Evolutionary conservation across 768 basidiomycete species (phyloP), one percentile per base, ranked within the genome.

Genomic region (Boletus reticulatus): DNA sequence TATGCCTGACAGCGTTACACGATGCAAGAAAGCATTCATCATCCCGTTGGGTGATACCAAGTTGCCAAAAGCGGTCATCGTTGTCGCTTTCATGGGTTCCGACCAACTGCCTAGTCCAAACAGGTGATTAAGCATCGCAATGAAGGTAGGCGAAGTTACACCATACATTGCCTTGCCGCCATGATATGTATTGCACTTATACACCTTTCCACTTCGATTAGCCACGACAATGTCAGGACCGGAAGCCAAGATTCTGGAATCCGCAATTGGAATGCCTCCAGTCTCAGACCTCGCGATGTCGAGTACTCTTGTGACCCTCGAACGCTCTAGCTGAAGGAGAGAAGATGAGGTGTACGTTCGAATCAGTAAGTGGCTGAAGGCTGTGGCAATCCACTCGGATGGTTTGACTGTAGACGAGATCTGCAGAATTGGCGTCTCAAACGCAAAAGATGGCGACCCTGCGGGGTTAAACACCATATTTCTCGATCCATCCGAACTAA

Each of bases 361-460:
- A 42, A 83, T 67, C 22, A 77, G 48, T 13, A 76, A 54, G 17
- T 56, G 5, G 38, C 60, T 66, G 22, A 55, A 62, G 16, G 58
- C 51, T 16, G 48, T 29, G 14, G 56, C 44, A 43, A 32, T 55
- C 65, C 56, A 51, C 36, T 59, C 48, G 31, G 59, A 50, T 43
- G 64, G 48, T 37, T 31, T 19, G 43, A 64, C 59, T 4, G 76
- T 73, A n/a, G 76, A 63, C 6, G 72, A 68, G 45, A 91, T 73
- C 60, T 92, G 89, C 50, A 77, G 76, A 50, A 92, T 88, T 13
- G 89, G 88, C 3, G 88, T 89, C 19, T 79, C 70, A 56, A 89
- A 89, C 3, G 72, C 70, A 56, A 72, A 72, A 7, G 74, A 65
- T 6, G 84, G 74, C 6, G 59, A 70, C 3, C 74, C 74, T 67